Conservation (phyloP, 768 basidiomycete genomes). For the Pulveroboletus sp. region DNA sequence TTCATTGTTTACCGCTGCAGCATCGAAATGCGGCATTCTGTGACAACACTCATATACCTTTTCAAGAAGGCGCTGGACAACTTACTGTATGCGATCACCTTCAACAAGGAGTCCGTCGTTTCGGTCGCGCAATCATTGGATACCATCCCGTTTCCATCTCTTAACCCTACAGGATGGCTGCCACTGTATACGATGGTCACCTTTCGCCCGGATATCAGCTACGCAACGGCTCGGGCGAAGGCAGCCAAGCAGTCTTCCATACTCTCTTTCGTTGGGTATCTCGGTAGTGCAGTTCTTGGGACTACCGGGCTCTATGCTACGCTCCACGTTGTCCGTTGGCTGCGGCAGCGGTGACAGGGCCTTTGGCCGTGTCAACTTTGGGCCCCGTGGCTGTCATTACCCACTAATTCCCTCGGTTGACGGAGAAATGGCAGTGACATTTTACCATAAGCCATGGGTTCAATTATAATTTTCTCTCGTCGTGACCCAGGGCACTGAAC, state of each 20-base stretch:
- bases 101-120: slow-evolving; percentile 42
- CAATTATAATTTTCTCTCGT: slow-evolving; percentile 19
- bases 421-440: slow-evolving; percentile 17
- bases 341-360: slow-evolving; percentile 16
- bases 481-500: slow-evolving; percentile 22
- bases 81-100: slow-evolving; percentile 59
- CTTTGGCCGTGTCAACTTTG: slow-evolving; percentile 25
- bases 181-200: slow-evolving; percentile 98
- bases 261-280: slow-evolving; percentile 48
- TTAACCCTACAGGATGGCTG: slow-evolving; percentile 73
- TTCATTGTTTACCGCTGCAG: slow-evolving; percentile 40
- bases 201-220: slow-evolving; percentile 93
- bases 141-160: slow-evolving; percentile 53
- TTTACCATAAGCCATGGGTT: slow-evolving; percentile 17
- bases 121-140: slow-evolving; percentile 44
- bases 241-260: slow-evolving; percentile 65
- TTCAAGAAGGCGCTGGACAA: slow-evolving; percentile 79
- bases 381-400: slow-evolving; percentile 28
- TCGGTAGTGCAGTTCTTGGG: slow-evolving; percentile 42
- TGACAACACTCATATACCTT: slow-evolving; percentile 74
- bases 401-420: slow-evolving; percentile 26
- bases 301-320: slow-evolving; percentile 37
- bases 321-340: slow-evolving; percentile 19
- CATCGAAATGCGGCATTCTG: slow-evolving; percentile 91
- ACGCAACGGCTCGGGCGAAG: slow-evolving; percentile 71